Evolutionary conservation across 2,329 filamentous ascomycete species (phyloP).

Genomic region (Coniochaeta hoffmannii): DNA sequence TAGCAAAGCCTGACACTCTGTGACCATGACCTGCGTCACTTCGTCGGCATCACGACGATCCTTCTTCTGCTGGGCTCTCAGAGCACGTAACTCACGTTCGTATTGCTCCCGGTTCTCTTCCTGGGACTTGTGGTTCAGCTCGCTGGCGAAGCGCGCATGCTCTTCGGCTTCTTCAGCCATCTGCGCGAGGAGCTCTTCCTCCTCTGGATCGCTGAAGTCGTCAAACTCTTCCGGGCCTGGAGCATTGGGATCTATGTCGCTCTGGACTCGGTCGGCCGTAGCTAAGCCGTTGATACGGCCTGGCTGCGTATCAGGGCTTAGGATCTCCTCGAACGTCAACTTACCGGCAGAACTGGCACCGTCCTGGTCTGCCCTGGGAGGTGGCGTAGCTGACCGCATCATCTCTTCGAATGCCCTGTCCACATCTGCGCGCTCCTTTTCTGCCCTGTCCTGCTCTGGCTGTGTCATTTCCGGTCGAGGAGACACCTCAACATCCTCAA

Average conservation of each 20-base stretch:
- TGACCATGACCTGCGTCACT: slow-evolving; percentile 92
- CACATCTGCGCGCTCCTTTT: slow-evolving; percentile 4
- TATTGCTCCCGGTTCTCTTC: slow-evolving; percentile 70
- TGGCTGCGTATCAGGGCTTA: slow-evolving; percentile 13
- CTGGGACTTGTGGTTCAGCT: slow-evolving; percentile 69
- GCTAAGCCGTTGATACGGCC: slow-evolving; percentile 16
- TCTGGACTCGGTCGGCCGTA: slow-evolving; percentile 10
- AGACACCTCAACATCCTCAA: slow-evolving; percentile 28
- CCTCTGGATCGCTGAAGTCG: slow-evolving; percentile 78
- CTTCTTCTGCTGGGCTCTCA: slow-evolving; percentile 93
- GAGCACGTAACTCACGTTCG: slow-evolving; percentile 76
- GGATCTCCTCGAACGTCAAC: slow-evolving; percentile 17
- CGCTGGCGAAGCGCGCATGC: slow-evolving; percentile 84
- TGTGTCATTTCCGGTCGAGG: slow-evolving; percentile 3
- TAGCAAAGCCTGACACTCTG: slow-evolving; percentile 87
- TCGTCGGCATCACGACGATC: slow-evolving; percentile 94
- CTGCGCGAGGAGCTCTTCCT: slow-evolving; percentile 80
- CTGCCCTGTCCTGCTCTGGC: slow-evolving; percentile 9
- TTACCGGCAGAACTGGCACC: neutral
- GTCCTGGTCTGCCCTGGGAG: slow-evolving; percentile 7
- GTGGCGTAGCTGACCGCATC: neutral
- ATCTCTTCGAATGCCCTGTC: neutral
- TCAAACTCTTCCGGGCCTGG: slow-evolving; percentile 59
- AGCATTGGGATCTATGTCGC: slow-evolving; percentile 18
- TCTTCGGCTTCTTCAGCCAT: slow-evolving; percentile 89